A percentile compares a stretch with the other conserved stretches of the same genome.
phyloP scores from a whole-genome alignment of 495 filamentous ascomycete species.

The Trichoderma erinaceum region DNA sequence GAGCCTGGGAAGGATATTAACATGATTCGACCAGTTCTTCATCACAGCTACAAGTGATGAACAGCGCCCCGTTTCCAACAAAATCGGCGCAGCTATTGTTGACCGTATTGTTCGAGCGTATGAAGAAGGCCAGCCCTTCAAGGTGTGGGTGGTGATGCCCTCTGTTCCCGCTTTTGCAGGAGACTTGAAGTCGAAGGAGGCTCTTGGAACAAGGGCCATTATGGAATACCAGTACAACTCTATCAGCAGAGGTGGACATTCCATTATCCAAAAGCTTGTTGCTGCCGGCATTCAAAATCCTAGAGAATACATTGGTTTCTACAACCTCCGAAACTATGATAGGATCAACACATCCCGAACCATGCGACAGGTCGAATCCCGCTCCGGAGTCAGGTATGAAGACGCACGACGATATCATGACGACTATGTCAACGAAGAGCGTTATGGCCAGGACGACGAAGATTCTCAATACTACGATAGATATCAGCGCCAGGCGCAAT shows the following conservation, averaged over 20 bases:
- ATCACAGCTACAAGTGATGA: constrained; percentile 77
- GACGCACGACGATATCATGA: constrained; percentile 63
- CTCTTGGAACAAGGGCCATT: constrained; percentile 82
- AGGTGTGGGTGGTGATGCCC: constrained; percentile 81
- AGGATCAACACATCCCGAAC: constrained; percentile 68
- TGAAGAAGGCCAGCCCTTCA: constrained; percentile 64
- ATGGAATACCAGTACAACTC: constrained; percentile 87
- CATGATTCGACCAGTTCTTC: constrained; percentile 56
- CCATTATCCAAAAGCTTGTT: constrained; percentile 73
- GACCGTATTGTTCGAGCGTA: constrained; percentile 80
- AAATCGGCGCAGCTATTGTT: constrained; percentile 81
- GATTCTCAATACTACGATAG: constrained; percentile 33
- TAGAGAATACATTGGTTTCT: constrained; percentile 84
- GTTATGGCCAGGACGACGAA: constrained; percentile 17
- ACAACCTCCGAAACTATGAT: constrained; percentile 91
- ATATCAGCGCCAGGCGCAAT: constrained; percentile 63
- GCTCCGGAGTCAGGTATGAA: constrained; percentile 68
- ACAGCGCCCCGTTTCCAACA: constrained; percentile 78
- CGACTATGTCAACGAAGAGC: constrained; percentile 33
- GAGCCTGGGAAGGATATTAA: neutral
- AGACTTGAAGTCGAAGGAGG: constrained; percentile 70
- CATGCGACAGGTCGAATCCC: constrained; percentile 57
- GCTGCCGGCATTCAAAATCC: constrained; percentile 61
- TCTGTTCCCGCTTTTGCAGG: constrained; percentile 88
- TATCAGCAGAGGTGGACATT: constrained; percentile 80